Percentiles rank a stretch among this genome's conserved stretches.
These are phyloP conservation scores for Penicillium sp. DNA, from an alignment of 2,329 filamentous ascomycete genomes.

Conservation along the genomic window DNA sequence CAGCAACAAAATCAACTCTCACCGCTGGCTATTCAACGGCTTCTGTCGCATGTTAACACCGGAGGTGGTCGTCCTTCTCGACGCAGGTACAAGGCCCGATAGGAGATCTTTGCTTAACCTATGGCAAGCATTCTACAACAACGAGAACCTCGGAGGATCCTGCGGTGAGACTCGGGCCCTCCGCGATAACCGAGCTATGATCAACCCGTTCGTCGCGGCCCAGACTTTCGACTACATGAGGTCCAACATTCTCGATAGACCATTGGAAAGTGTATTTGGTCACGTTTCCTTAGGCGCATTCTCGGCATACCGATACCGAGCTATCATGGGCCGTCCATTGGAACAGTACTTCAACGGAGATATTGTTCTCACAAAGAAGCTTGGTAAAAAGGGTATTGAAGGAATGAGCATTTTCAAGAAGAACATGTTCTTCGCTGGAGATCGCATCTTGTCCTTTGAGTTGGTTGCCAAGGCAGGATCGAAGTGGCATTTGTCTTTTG, in stretches of 20 bases:
- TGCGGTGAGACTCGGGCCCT: slow-evolving; percentile 11
- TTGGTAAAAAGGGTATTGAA: slow-evolving; percentile 14
- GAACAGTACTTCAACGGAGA: slow-evolving; percentile 15
- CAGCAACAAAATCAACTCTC: slow-evolving; percentile 16
- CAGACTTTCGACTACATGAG: slow-evolving; percentile 13
- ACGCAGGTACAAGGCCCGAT: slow-evolving; percentile 10
- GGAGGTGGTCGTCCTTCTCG: slow-evolving; percentile 9
- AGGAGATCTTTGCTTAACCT: slow-evolving; percentile 3
- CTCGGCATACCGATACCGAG: slow-evolving; percentile 12
- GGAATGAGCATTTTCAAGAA: slow-evolving; percentile 18
- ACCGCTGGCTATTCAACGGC: slow-evolving; percentile 13
- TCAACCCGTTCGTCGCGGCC: slow-evolving; percentile 9
- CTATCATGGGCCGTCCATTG: slow-evolving; percentile 10
- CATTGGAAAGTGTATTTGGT: slow-evolving; percentile 12
- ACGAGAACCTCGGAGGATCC: slow-evolving; percentile 12
- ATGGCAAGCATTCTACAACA: slow-evolving; percentile 12
- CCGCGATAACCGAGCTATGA: slow-evolving; percentile 1
- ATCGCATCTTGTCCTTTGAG: slow-evolving; percentile 13
- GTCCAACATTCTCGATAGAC: slow-evolving; percentile 12
- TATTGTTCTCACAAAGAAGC: slow-evolving; percentile 8
- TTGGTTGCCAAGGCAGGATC: slow-evolving; percentile 12
- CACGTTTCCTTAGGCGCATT: slow-evolving; percentile 11
- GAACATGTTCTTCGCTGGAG: slow-evolving; percentile 16
- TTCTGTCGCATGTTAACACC: slow-evolving; percentile 12
- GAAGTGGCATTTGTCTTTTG: slow-evolving; percentile 12